Base-by-base conservation (phyloP, 2,329 filamentous ascomycete genomes). In the Pestalotiopsis sp. region DNA sequence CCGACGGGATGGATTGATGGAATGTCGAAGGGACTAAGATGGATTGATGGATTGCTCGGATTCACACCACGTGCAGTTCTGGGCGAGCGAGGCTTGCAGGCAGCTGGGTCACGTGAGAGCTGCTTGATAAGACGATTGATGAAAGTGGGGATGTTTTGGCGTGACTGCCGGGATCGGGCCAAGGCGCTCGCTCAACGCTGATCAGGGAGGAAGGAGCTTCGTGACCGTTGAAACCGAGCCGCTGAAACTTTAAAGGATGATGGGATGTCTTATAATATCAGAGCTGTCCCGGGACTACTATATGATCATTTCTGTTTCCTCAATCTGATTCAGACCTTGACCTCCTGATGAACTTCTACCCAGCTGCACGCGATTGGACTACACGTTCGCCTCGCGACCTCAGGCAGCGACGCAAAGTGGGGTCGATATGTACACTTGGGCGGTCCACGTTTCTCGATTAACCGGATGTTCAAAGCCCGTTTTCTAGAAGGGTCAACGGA, bases 1-100 rank as follows among this genome's bases (percentile, higher is more conserved):
- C 65, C 65, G 56, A 38, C 52, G 65, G 49, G 52, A 52, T 45
- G 65, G 65, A 57, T 59, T 27, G 57, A 59, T 59, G 57, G 14
- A 23, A 52, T 52, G 45, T 52, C 45, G 45, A 59, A 59, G 57
- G 57, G 27, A 59, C 57, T 59, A 59, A 27, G 27, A 36, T 52
- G 45, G 14, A 14, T 14, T 27, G 31, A 36, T 62, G 31, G 36
- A 62, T 36, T 36, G 59, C 31, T 36, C 27, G 59, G 31, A 39
- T 27, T 59, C 20, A 7, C 31, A 27, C 57, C 57, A 59, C 57
- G 57, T 59, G 57, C 57, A 59, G 57, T 27, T 59, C 57, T 59
- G 57, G 57, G 23, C 25, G 49, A 7, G 17, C 56, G 57, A 59
- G 57, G 23, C 27, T 36, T 59, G 23, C 57, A 62, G 59, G 23